Percentiles rank a stretch among this genome's conserved stretches.
These are phyloP conservation scores for Euphorbia schlechtendalii DNA, from an alignment of 441 rosid genomes.

Conservation along the genomic window DNA sequence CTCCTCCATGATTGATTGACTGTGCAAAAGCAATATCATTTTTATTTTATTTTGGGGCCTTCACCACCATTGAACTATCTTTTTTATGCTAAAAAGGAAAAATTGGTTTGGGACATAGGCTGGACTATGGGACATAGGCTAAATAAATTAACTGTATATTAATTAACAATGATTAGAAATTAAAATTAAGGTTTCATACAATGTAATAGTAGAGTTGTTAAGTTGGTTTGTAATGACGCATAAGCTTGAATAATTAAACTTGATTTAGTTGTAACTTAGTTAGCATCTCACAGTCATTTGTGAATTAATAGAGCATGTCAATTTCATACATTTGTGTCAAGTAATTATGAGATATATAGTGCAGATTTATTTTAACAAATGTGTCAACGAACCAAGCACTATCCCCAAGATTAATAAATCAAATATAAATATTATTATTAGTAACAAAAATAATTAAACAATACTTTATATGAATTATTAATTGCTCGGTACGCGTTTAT, in stretches of 20 bases:
- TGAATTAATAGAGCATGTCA: not conserved
- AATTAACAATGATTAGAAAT: no score
- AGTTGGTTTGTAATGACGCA: not conserved
- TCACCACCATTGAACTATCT: constrained; percentile 14
- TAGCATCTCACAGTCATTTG: not conserved
- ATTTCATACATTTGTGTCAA: not conserved
- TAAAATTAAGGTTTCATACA: no score
- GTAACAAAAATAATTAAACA: no score
- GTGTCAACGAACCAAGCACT: no score
- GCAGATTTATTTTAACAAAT: not conserved
- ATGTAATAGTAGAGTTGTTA: constrained; percentile 5
- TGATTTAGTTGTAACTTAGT: not conserved
- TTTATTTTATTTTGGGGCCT: constrained; percentile 11
- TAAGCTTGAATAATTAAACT: not conserved
- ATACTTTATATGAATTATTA: no score
- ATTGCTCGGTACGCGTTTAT: no score
- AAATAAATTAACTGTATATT: not conserved
- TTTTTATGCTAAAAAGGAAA: not conserved
- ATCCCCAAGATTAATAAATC: no score
- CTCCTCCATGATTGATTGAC: no score
- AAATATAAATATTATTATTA: no score
- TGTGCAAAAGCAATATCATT: not conserved
- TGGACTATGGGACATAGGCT: not conserved
- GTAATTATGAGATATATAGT: no score
- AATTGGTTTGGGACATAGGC: not conserved